Percentiles rank a stretch among this genome's conserved stretches.
phyloP scores from a whole-genome alignment of 768 basidiomycete species.

The Lentinus tigrinus region DNA sequence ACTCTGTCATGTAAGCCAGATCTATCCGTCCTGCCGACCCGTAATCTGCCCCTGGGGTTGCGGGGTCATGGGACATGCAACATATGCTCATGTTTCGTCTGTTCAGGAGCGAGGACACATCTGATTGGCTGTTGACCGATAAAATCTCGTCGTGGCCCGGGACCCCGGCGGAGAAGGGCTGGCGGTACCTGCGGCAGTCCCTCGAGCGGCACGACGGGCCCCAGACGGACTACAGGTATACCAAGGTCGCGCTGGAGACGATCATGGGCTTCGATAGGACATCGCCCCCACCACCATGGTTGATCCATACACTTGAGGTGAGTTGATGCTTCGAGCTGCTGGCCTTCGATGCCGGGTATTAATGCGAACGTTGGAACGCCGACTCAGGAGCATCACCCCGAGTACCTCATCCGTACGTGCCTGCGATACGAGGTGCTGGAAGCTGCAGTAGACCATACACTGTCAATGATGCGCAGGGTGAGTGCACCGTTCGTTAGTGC shows the following conservation, averaged over 20 bases:
- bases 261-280: constrained; percentile 66
- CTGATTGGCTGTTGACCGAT: constrained; percentile 83
- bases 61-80: constrained; percentile 35
- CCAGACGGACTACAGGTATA: constrained; percentile 73
- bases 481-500: constrained; percentile 21
- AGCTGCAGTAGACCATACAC: constrained; percentile 71
- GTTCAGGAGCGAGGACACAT: constrained; percentile 64
- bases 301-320: constrained; percentile 75
- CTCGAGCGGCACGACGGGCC: constrained; percentile 75
- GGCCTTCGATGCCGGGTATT: not conserved
- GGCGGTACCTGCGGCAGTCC: constrained; percentile 83
- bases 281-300: constrained; percentile 75
- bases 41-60: not conserved
- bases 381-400: constrained; percentile 67
- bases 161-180: constrained; percentile 73
- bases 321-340: constrained; percentile 2
- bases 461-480: constrained; percentile 74
- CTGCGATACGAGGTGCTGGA: constrained; percentile 79
- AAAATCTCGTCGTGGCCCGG: constrained; percentile 84
- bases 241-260: constrained; percentile 73
- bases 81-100: constrained; percentile 7
- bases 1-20: constrained; percentile 53
- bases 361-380: not conserved
- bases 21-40: constrained; percentile 8
- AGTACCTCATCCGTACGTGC: constrained; percentile 78